Percentiles rank a stretch among this genome's conserved stretches.
phyloP scores from a whole-genome alignment of 768 basidiomycete species.

The Pseudohyphozyma bogoriensis region DNA sequence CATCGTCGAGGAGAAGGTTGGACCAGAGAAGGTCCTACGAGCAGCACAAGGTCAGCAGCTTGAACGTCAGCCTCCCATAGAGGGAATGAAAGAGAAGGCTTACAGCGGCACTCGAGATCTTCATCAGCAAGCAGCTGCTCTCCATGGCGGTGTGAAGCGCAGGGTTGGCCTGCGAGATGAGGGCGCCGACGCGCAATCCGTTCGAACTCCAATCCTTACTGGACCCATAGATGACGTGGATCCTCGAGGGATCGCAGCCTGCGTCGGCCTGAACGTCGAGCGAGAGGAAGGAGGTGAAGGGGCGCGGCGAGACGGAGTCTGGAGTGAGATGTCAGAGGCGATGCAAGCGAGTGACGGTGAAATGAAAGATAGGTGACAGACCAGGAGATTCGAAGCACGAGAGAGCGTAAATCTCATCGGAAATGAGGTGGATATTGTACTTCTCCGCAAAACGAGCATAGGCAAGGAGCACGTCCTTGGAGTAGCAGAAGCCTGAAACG shows the following conservation, averaged over 20 bases:
- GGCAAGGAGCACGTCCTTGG: slow-evolving; percentile 1
- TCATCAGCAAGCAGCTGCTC: slow-evolving; percentile 30
- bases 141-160: slow-evolving; percentile 28
- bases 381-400: slow-evolving; percentile 14
- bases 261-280: slow-evolving; percentile 28
- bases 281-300: slow-evolving; percentile 31
- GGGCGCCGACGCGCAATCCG: slow-evolving; percentile 31
- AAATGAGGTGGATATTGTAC: slow-evolving; percentile 27
- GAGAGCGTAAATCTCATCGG: slow-evolving; percentile 31
- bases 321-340: background rate
- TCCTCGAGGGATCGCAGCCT: slow-evolving; percentile 28
- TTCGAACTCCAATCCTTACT: slow-evolving; percentile 33
- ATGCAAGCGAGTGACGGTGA: background rate
- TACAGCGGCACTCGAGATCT: slow-evolving; percentile 30
- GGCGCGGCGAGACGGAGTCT: background rate
- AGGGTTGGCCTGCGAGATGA: slow-evolving; percentile 33
- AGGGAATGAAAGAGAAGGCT: background rate
- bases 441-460: slow-evolving; percentile 30
- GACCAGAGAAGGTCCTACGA: slow-evolving; percentile 30
- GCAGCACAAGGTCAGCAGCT: background rate
- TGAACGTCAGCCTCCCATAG: background rate
- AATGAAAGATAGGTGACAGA: background rate
- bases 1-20: slow-evolving; percentile 21
- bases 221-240: slow-evolving; percentile 24
- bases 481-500: slow-evolving; percentile 29